Evolutionary conservation across 768 basidiomycete species (phyloP).

Genomic region (Serendipita sp.): DNA sequence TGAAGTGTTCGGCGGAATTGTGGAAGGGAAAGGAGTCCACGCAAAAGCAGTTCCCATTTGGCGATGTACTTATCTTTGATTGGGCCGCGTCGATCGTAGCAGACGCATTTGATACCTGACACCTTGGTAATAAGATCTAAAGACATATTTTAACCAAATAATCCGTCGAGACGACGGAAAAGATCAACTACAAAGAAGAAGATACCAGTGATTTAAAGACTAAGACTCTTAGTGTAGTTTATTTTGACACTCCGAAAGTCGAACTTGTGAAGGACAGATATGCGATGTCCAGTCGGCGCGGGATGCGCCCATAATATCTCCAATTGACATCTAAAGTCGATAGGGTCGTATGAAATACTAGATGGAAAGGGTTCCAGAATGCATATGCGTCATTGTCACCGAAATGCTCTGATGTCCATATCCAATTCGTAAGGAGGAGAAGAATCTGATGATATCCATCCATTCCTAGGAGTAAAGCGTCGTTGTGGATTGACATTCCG

Average conservation of each 20-base stretch:
- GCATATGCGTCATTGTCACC: too few species aligned
- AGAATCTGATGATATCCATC: background rate
- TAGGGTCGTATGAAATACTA: background rate
- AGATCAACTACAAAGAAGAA: background rate
- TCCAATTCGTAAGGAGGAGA: background rate
- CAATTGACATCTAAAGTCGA: background rate
- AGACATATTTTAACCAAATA: too few species aligned
- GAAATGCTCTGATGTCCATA: background rate
- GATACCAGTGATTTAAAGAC: background rate
- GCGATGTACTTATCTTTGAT: background rate
- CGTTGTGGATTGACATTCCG: background rate
- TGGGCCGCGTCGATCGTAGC: background rate
- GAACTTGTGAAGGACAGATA: background rate
- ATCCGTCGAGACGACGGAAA: background rate
- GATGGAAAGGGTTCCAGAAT: too few species aligned
- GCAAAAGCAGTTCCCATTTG: background rate
- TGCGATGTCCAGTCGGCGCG: background rate
- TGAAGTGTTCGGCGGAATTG: background rate
- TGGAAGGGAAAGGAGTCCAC: background rate
- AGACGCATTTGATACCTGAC: too few species aligned
- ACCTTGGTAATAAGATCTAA: too few species aligned
- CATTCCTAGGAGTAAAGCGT: background rate
- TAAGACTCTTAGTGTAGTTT: background rate
- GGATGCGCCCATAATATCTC: background rate
- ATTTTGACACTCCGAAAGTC: background rate